Conservation (phyloP, 1,284 basidiomycete species). For the Vanrija humicola region DNA sequence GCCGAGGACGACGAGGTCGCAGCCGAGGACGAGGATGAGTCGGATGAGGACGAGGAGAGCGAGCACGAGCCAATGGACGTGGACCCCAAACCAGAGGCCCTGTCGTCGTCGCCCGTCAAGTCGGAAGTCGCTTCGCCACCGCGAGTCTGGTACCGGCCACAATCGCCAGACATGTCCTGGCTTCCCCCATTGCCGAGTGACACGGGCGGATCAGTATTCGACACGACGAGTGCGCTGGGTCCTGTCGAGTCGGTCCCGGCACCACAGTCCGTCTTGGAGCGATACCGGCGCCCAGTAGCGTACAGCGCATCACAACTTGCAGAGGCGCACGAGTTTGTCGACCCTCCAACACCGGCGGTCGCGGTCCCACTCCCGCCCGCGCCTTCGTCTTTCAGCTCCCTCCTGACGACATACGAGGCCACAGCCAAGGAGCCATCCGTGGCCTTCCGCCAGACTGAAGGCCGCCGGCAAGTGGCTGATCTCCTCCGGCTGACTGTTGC, state of each 20-base stretch:
- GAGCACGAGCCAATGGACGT: constrained; percentile 16
- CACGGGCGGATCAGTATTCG: not conserved
- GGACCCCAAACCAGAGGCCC: constrained; percentile 3
- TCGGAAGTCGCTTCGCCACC: not conserved
- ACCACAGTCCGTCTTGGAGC: constrained; percentile 32
- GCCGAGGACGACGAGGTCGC: constrained; percentile 13
- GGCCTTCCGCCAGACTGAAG: constrained; percentile 29
- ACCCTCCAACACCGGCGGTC: constrained; percentile 18
- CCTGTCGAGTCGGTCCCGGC: constrained; percentile 4
- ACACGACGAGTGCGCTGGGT: not conserved
- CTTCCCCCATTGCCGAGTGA: constrained; percentile 33
- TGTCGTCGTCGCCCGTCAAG: not conserved
- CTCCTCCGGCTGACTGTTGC: constrained; percentile 32
- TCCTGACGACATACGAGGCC: constrained; percentile 30
- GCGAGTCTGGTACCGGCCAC: constrained; percentile 6
- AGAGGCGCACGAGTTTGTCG: constrained; percentile 22
- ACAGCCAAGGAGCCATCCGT: constrained; percentile 31
- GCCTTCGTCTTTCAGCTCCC: constrained; percentile 31
- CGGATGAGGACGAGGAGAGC: constrained; percentile 8
- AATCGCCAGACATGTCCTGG: constrained; percentile 28
- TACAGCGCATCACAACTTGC: constrained; percentile 33
- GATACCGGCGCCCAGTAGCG: constrained; percentile 32
- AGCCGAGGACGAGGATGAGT: constrained; percentile 4
- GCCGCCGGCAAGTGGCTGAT: constrained; percentile 33
- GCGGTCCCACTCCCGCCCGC: constrained; percentile 11